phyloP scores from a whole-genome alignment of 1,284 basidiomycete genomes.

The Peniophora sp. region DNA sequence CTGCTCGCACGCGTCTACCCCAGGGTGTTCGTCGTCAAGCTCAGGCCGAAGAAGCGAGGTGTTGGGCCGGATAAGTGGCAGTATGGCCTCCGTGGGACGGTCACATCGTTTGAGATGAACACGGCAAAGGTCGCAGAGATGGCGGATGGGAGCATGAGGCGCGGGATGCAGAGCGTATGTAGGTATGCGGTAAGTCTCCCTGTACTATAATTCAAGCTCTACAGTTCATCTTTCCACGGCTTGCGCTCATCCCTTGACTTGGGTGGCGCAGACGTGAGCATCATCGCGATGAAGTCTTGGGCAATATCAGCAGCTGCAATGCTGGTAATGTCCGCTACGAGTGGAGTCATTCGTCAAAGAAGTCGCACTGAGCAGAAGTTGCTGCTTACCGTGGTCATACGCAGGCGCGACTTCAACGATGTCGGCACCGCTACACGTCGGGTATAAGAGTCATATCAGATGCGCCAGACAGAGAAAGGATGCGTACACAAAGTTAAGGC shows the following conservation, averaged over 20 bases:
- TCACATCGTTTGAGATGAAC: conserved; percentile 22
- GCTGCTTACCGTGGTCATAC: conserved; percentile 54
- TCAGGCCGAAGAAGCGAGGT: conserved; percentile 14
- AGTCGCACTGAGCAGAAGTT: background rate
- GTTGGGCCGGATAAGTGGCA: conserved; percentile 9
- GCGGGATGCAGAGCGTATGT: no score
- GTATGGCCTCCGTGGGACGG: conserved; percentile 23
- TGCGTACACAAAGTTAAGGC: conserved; percentile 70
- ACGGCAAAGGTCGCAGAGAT: conserved; percentile 17
- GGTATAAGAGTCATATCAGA: background rate
- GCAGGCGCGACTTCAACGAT: conserved; percentile 78
- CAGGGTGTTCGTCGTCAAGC: conserved; percentile 21
- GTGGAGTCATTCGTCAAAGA: background rate
- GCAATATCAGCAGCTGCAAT: conserved; percentile 68
- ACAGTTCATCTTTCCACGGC: conserved; percentile 19
- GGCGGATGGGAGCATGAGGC: no score
- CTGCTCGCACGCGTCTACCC: conserved; percentile 20
- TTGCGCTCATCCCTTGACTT: conserved; percentile 12
- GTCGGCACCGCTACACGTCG: conserved; percentile 49
- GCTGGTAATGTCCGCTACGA: conserved; percentile 57
- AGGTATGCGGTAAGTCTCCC: no score
- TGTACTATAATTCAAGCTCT: no score
- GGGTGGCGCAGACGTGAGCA: conserved; percentile 34
- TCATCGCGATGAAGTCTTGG: conserved; percentile 60
- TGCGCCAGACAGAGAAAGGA: background rate